phyloP scores from a whole-genome alignment of 805 yeast species.

The Saccharomycopsis lassenensis region DNA sequence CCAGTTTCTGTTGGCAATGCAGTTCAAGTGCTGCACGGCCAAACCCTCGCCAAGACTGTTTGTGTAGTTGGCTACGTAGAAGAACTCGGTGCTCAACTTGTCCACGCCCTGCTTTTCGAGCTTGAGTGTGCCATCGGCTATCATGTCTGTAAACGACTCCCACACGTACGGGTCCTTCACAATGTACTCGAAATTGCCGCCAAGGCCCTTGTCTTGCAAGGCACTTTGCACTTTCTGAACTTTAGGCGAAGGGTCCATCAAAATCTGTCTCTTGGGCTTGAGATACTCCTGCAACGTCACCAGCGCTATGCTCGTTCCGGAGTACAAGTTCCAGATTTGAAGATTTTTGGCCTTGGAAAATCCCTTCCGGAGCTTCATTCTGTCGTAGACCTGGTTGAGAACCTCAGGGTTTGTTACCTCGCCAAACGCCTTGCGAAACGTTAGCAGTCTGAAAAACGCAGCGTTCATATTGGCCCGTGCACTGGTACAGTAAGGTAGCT shows the following conservation, averaged over 20 bases:
- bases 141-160: conserved; percentile 44
- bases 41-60: conserved; percentile 45
- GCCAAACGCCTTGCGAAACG: no score
- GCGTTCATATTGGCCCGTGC: no score
- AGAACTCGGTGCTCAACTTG: conserved; percentile 40
- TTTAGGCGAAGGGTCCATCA: conserved; percentile 41
- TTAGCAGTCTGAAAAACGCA: no score
- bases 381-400: no score
- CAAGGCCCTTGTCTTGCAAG: conserved; percentile 20
- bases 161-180: conserved; percentile 53
- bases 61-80: conserved; percentile 51
- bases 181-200: conserved; percentile 11
- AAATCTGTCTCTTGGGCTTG: conserved; percentile 50
- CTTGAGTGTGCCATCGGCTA: conserved; percentile 32
- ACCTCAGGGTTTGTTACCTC: no score
- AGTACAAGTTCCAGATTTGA: conserved; percentile 48
- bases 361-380: no score
- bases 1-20: conserved; percentile 66
- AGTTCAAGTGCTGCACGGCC: conserved; percentile 62
- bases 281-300: conserved; percentile 48
- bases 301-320: conserved; percentile 52
- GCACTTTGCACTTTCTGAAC: no score
- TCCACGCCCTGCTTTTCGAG: conserved; percentile 29
- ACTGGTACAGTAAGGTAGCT: no score
- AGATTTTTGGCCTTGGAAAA: no score